Conservation (phyloP, 805 yeast species). For the Kluyveromyces lactis region DNA sequence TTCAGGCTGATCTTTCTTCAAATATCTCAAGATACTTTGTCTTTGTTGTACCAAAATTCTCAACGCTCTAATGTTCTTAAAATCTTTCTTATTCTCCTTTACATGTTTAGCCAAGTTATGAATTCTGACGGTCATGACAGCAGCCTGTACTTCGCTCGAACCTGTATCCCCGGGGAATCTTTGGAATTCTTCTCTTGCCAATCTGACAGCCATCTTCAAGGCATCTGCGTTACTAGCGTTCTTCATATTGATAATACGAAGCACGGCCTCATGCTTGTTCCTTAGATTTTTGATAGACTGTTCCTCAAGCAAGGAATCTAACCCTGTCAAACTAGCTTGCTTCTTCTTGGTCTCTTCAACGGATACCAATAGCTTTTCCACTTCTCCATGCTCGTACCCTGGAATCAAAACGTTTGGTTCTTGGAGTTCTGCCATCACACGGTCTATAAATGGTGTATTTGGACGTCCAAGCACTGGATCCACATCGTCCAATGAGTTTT, state of each 20-base stretch:
- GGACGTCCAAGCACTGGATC: constrained; percentile 83
- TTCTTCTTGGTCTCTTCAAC: constrained; percentile 24
- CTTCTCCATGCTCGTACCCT: constrained; percentile 52
- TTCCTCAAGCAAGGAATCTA: constrained; percentile 16
- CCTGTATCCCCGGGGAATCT: constrained; percentile 88
- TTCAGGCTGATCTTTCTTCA: constrained; percentile 73
- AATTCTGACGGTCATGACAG: constrained; percentile 73
- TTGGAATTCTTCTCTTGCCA: constrained; percentile 75
- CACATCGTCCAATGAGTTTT: constrained; percentile 32
- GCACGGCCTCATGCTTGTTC: constrained; percentile 56
- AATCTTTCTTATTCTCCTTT: constrained; percentile 63
- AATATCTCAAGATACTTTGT: constrained; percentile 72
- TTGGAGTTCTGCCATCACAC: constrained; percentile 56
- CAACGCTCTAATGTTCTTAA: constrained; percentile 55
- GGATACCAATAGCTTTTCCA: constrained; percentile 69
- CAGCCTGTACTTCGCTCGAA: constrained; percentile 94
- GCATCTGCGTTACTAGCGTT: constrained; percentile 57
- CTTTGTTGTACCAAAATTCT: constrained; percentile 85
- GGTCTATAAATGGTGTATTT: constrained; percentile 54
- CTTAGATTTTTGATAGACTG: constrained; percentile 34
- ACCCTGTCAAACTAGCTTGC: constrained; percentile 18
- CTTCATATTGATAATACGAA: constrained; percentile 64
- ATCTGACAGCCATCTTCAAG: constrained; percentile 45
- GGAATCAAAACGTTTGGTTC: constrained; percentile 59
- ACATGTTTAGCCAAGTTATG: constrained; percentile 71